phyloP scores from a whole-genome alignment of 768 basidiomycete species.

The Phylloporus rhodoxanthus region DNA sequence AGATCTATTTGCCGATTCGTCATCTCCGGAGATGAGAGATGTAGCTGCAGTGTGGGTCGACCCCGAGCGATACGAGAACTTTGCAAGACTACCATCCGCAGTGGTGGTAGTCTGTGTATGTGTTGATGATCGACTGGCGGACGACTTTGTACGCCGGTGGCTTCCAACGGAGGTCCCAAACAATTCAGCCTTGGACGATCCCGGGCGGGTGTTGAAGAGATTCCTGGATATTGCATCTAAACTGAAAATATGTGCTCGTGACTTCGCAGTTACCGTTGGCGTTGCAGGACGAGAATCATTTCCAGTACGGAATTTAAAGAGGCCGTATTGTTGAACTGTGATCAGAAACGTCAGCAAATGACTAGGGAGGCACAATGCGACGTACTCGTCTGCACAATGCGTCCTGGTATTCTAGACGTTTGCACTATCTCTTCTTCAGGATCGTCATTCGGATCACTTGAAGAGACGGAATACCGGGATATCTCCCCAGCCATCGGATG shows the following conservation, averaged over 20 bases:
- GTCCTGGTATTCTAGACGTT: slow-evolving; percentile 62
- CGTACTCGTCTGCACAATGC: slow-evolving; percentile 80
- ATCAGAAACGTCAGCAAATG: neutral
- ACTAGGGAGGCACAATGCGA: slow-evolving; percentile 6
- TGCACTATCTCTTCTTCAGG: slow-evolving; percentile 80
- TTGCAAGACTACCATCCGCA: slow-evolving; percentile 59
- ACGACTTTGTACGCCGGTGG: slow-evolving; percentile 58
- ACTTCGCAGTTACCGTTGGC: slow-evolving; percentile 70
- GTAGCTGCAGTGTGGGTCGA: slow-evolving; percentile 63
- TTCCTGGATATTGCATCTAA: slow-evolving; percentile 88
- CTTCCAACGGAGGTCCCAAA: slow-evolving; percentile 69
- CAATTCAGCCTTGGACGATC: slow-evolving; percentile 65
- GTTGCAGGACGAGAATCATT: slow-evolving; percentile 77
- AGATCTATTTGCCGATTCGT: slow-evolving; percentile 44
- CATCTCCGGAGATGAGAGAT: slow-evolving; percentile 55
- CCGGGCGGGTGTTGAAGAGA: slow-evolving; percentile 69
- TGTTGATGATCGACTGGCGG: slow-evolving; percentile 64
- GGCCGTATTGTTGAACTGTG: slow-evolving; percentile 78
- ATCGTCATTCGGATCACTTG: slow-evolving; percentile 68
- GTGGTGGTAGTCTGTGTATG: slow-evolving; percentile 68
- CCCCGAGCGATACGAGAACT: slow-evolving; percentile 66
- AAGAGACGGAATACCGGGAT: slow-evolving; percentile 71
- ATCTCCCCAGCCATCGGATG: slow-evolving; percentile 82
- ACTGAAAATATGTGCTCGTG: slow-evolving; percentile 77
- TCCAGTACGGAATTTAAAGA: slow-evolving; percentile 83